Evolutionary conservation across 2,329 filamentous ascomycete species (phyloP).

Genomic region (Trichoderma arundinaceum): DNA sequence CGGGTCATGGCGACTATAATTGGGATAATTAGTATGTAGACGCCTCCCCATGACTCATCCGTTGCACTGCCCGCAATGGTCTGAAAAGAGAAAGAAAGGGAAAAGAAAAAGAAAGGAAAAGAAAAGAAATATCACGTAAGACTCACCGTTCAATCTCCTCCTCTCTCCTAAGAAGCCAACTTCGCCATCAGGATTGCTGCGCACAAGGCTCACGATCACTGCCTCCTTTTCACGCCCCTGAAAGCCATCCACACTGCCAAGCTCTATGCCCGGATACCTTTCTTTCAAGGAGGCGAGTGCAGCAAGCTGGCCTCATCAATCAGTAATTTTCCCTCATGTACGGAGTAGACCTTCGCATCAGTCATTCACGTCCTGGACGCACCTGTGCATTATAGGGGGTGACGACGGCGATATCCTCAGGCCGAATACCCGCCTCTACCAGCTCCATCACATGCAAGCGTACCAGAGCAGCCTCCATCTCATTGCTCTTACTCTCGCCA

Average conservation of each 20-base stretch:
- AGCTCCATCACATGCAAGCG: slow-evolving; percentile 76
- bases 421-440: slow-evolving; percentile 76
- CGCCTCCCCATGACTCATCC: background rate
- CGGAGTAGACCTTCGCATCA: background rate
- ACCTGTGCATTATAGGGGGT: slow-evolving; percentile 97
- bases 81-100: background rate
- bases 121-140: slow-evolving; percentile 15
- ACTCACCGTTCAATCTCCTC: slow-evolving; percentile 85
- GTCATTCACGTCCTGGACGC: slow-evolving; percentile 20
- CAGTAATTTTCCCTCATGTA: slow-evolving; percentile 8
- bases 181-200: slow-evolving; percentile 84
- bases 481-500: slow-evolving; percentile 82
- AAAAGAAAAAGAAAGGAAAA: slow-evolving; percentile 23
- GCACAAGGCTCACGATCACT: slow-evolving; percentile 89
- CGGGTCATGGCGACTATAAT: slow-evolving; percentile 96
- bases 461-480: slow-evolving; percentile 85
- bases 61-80: background rate
- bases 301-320: slow-evolving; percentile 63
- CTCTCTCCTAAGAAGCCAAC: slow-evolving; percentile 95
- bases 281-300: slow-evolving; percentile 82
- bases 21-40: background rate
- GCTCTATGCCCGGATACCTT: slow-evolving; percentile 79
- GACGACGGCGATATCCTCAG: slow-evolving; percentile 88
- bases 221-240: slow-evolving; percentile 97
- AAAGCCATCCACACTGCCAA: slow-evolving; percentile 97